Base-by-base conservation (phyloP, 2,329 filamentous ascomycete genomes). In the Akanthomyces muscarius region DNA sequence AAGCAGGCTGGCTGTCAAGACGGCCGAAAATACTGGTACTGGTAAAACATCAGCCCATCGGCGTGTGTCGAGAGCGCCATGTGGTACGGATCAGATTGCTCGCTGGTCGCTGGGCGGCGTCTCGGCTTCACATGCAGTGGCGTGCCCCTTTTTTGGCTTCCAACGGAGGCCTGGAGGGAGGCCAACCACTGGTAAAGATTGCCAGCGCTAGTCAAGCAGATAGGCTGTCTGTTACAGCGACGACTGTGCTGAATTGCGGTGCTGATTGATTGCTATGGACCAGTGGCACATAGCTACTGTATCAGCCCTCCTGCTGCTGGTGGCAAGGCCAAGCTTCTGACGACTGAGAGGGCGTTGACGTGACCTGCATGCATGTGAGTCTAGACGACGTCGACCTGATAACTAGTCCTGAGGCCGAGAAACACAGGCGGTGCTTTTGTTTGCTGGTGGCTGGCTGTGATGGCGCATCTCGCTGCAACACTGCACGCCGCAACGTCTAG, bases 71-170 rank as follows among this genome's bases (percentile, higher is more conserved):
- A 55, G 36, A 41, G 52, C 21, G 13, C 42, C 55, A 36, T 57
- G 54, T 33, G 41, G 18, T 25, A 36, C 33, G 33, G 33, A 11
- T 36, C 33, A 36, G 33, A 36, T 36, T 36, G 33, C 33, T 36
- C 10, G 33, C 16, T 45, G 44, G 23, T 44, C n/a, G 47, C 56
- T 50, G 56, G n/a, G 48, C 25, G 58, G 25, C 50, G 58, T 28
- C 58, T 61, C 58, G 58, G 58, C 58, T 61, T 61, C 58, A 61
- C 58, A 61, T 61, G 58, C 38, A 25, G 25, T 54, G 48, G 33
- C 44, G 47, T 36, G 25, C 25, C 58, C 33, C 36, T 36, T 23
- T 36, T 47, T 25, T 11, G 3, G 5, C 33, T 21, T 16, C 33
- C 33, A 38, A 6, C 21, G 28, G 28, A 30, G 28, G 33, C 33